Evolutionary conservation across 2,329 filamentous ascomycete genomes (phyloP).

Genomic region (Ophiostoma angusticollis): DNA sequence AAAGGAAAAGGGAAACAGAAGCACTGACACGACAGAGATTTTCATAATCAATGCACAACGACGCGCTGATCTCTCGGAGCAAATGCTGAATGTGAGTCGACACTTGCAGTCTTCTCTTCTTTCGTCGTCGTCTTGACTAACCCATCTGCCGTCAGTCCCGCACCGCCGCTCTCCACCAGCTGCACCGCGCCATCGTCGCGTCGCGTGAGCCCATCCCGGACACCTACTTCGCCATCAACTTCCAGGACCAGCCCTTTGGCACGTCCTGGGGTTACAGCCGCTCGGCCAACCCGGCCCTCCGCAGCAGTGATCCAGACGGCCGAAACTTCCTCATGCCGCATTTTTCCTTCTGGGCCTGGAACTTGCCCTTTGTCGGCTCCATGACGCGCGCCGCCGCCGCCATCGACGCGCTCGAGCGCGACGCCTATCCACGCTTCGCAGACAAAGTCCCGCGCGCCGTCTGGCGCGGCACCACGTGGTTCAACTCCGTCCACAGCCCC

Average conservation of each 20-base stretch:
- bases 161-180: conserved; percentile 38
- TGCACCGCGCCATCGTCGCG: conserved; percentile 39
- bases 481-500: conserved; percentile 31
- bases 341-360: conserved; percentile 44
- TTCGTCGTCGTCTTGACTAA: too few relatives aligned
- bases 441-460: conserved; percentile 30
- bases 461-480: conserved; percentile 40
- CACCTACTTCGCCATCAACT: conserved; percentile 38
- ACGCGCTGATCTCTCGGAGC: conserved; percentile 26
- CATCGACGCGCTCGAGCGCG: conserved; percentile 26
- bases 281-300: conserved; percentile 25
- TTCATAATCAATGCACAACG: conserved; percentile 31
- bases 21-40: conserved; percentile 20
- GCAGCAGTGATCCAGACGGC: conserved; percentile 13
- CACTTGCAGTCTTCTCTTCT: too few relatives aligned
- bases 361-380: conserved; percentile 35
- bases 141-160: conserved; percentile 28
- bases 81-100: conserved; percentile 28
- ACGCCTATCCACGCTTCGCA: conserved; percentile 11
- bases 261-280: conserved; percentile 35
- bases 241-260: conserved; percentile 35
- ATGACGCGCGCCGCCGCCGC: conserved; percentile 25
- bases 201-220: conserved; percentile 35
- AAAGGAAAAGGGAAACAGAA: neutral
- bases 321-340: conserved; percentile 40